A percentile compares a stretch with the other conserved stretches of the same genome.
Evolutionary conservation across 805 yeast genomes (phyloP).

Genomic region (Ogataea nitratoaversa): DNA sequence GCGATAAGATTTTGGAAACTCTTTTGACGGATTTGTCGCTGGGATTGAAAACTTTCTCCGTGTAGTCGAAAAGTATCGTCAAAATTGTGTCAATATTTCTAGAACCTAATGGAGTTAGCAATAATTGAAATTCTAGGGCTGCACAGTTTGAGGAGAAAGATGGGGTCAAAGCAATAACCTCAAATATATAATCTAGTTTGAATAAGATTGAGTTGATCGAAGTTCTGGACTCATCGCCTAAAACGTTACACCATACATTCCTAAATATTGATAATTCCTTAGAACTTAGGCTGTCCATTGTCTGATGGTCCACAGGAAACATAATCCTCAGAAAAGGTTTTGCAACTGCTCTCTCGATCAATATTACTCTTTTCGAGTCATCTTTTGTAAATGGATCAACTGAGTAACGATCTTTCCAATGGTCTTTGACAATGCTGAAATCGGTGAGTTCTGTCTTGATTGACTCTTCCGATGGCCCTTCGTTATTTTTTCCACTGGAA

Average conservation of each 20-base stretch:
- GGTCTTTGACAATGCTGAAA: constrained; percentile 5
- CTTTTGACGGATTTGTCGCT: constrained; percentile 13
- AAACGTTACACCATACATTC: constrained; percentile 48
- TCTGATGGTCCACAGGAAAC: constrained; percentile 29
- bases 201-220: constrained; percentile 44
- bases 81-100: constrained; percentile 33
- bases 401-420: constrained; percentile 23
- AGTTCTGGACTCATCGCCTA: constrained; percentile 59
- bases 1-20: constrained; percentile 41
- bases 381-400: constrained; percentile 20
- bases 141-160: constrained; percentile 15
- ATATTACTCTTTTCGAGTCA: constrained; percentile 28
- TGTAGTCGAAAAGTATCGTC: constrained; percentile 30
- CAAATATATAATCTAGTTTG: constrained; percentile 31
- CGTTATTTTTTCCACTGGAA: not conserved
- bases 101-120: constrained; percentile 44
- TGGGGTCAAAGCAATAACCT: constrained; percentile 36
- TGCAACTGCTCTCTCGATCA: constrained; percentile 31
- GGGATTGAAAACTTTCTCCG: constrained; percentile 15
- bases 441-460: not conserved
- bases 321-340: constrained; percentile 39
- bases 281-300: constrained; percentile 6
- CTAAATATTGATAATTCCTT: constrained; percentile 30
- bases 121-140: constrained; percentile 44
- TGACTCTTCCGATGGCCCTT: not conserved